Base-by-base conservation (phyloP, 129 eudicot species). In the Flaveria sonorensis region DNA sequence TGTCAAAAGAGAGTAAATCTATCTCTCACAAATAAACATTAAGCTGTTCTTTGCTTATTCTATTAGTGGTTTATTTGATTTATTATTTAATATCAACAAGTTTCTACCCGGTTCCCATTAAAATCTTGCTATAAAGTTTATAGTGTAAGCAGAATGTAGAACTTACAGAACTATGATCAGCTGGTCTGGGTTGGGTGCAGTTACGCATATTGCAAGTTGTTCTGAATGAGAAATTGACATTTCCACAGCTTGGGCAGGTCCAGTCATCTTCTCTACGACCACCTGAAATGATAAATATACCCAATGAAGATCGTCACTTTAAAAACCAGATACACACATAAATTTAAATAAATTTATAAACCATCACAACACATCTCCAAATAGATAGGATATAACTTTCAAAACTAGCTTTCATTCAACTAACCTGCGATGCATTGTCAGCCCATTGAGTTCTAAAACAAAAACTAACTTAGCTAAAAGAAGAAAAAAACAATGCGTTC, bases 261-360 rank as follows among this genome's bases (percentile, higher is more conserved):
- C 97, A 92, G 75, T 92, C 97, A 87, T 92, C 97, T 77, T 92
- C 97, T 81, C 97, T 87, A 20, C 96, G 92, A 23, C 92, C 96
- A 78, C 97, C 97, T 92, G 82, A 23, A 73, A 43, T 56, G 77
- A 83, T 46, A 72, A 48, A 75, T 70, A 70, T 16, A 69, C 71
- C n/a, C 16, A 14, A 39, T 23, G 39, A 68, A 45, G 24, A 50
- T 50, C 28, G 16, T 7, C 7, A 48, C 1, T 48, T 36, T 36
- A 36, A 5, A 70, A 47, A 47, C 47, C 16, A 2, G 26, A 26
- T 6, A 42, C 6, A 61, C 10, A 63, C 19, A 10, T 68, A 12
- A 4, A 68, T 20, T 19, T 18, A 68, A 43, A 23, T 8, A 70
- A 45, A 26, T 1, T 5, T 36, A 36, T 36, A 60, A 60, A 16